Evolutionary conservation across 495 filamentous ascomycete species (phyloP).

Genomic region (Daldinia bambusicola): DNA sequence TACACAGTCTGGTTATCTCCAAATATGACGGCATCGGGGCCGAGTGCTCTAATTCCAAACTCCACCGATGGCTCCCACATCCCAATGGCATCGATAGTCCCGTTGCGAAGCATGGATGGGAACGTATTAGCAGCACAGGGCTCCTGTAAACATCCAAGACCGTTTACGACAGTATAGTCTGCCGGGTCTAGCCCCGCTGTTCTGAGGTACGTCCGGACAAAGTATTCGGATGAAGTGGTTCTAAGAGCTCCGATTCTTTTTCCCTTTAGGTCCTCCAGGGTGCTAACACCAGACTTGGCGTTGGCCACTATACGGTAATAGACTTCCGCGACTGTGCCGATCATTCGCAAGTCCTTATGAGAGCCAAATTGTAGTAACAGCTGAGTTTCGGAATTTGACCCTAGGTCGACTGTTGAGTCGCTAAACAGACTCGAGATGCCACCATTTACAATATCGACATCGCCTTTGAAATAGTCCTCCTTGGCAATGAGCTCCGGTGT

Average conservation of each 20-base stretch:
- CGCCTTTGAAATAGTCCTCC: slow-evolving; percentile 48
- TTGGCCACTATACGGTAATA: not conserved
- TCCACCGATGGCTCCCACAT: not conserved
- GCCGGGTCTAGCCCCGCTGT: not conserved
- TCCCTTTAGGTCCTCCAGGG: not conserved
- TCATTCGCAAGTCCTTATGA: not conserved
- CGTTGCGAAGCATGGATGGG: not conserved
- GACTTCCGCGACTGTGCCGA: not conserved
- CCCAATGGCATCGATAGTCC: not conserved
- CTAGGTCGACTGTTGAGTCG: not conserved
- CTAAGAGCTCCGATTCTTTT: not conserved
- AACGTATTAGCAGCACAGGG: not conserved
- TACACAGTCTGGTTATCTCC: not conserved
- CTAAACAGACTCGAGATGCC: not conserved
- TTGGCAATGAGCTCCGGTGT: slow-evolving; percentile 49
- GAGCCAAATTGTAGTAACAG: not conserved
- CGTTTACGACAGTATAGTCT: not conserved
- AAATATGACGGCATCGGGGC: not conserved
- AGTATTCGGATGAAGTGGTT: not conserved
- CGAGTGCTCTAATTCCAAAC: not conserved
- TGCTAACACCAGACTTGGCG: not conserved
- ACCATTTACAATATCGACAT: slow-evolving; percentile 4
- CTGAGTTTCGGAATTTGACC: not conserved
- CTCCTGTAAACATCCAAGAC: not conserved
- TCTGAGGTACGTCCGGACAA: not conserved